Evolutionary conservation across 257 asterid species (phyloP).

Genomic region (Perilla frutescens): DNA sequence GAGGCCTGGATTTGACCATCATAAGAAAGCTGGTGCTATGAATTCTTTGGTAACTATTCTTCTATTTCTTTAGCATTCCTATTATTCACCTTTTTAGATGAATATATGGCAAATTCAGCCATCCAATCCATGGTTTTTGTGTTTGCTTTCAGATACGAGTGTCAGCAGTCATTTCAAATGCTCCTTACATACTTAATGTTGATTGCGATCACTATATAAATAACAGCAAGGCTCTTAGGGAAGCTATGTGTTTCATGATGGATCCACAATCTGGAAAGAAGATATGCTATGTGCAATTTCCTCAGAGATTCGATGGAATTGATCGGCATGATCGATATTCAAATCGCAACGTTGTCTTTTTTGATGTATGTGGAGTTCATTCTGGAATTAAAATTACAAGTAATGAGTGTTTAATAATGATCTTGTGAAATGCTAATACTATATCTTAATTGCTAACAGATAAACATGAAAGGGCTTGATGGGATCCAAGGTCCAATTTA

Average conservation of each 20-base stretch:
- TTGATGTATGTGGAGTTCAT: conserved; percentile 64
- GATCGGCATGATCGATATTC: conserved; percentile 96
- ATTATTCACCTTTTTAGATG: background rate
- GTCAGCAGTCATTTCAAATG: conserved; percentile 95
- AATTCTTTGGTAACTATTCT: conserved; percentile 75
- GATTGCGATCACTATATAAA: conserved; percentile 99
- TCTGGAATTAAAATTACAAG: no score
- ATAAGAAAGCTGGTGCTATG: conserved; percentile 99
- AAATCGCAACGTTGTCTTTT: conserved; percentile 92
- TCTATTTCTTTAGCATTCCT: background rate
- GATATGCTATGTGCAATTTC: conserved; percentile 96
- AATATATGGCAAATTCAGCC: background rate
- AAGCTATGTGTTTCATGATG: conserved; percentile 99
- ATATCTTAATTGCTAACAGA: conserved; percentile 48
- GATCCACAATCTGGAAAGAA: conserved; percentile 98
- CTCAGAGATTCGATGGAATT: conserved; percentile 96
- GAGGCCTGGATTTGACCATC: conserved; percentile 95
- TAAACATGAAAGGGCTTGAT: conserved; percentile 97
- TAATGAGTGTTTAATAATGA: background rate
- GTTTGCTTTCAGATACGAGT: conserved; percentile 69
- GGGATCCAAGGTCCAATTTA: conserved; percentile 99
- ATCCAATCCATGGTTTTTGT: conserved; percentile 6
- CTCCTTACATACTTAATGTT: conserved; percentile 91
- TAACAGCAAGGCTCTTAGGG: conserved; percentile 94
- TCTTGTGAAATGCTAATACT: conserved; percentile 33